Evolutionary conservation across 495 filamentous ascomycete species (phyloP).

Genomic region (Penicillium roqueforti): DNA sequence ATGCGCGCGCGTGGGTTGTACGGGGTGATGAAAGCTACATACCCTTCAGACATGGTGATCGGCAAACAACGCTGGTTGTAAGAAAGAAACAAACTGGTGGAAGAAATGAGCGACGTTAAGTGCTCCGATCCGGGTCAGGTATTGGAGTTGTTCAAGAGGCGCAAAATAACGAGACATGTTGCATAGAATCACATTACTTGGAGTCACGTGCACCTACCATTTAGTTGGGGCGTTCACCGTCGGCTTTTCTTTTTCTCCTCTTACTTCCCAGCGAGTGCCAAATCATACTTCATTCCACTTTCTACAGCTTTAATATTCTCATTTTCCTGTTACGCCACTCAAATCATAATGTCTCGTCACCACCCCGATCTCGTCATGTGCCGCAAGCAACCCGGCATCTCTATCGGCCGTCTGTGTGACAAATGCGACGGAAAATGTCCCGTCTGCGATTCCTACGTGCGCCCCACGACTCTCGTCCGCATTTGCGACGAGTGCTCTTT

Average conservation of each 20-base stretch:
- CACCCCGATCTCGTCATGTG: conserved; percentile 94
- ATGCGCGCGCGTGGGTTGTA: background rate
- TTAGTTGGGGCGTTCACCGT: background rate
- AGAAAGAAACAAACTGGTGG: background rate
- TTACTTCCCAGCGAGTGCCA: background rate
- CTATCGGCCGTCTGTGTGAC: conserved; percentile 98
- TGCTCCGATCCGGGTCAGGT: background rate
- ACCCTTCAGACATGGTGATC: conserved; percentile 3
- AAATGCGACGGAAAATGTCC: conserved; percentile 99
- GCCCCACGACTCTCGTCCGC: conserved; percentile 91
- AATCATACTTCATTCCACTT: background rate
- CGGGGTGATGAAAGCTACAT: conserved; percentile 1
- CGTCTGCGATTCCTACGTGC: conserved; percentile 98
- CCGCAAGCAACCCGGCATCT: conserved; percentile 96
- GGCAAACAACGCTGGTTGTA: background rate
- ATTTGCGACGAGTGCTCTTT: conserved; percentile 99
- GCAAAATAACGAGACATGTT: background rate
- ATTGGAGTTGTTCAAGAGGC: background rate
- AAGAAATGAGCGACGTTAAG: background rate
- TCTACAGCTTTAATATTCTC: conserved; percentile 5
- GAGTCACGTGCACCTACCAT: conserved; percentile 22
- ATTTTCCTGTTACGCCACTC: conserved; percentile 1
- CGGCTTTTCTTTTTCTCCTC: background rate
- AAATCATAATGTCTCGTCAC: conserved; percentile 34
- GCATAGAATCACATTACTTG: conserved; percentile 7